Evolutionary conservation across 345 rosid genomes (phyloP), one percentile per base, ranked within the genome.

Genomic region (Reutealis trisperma): DNA sequence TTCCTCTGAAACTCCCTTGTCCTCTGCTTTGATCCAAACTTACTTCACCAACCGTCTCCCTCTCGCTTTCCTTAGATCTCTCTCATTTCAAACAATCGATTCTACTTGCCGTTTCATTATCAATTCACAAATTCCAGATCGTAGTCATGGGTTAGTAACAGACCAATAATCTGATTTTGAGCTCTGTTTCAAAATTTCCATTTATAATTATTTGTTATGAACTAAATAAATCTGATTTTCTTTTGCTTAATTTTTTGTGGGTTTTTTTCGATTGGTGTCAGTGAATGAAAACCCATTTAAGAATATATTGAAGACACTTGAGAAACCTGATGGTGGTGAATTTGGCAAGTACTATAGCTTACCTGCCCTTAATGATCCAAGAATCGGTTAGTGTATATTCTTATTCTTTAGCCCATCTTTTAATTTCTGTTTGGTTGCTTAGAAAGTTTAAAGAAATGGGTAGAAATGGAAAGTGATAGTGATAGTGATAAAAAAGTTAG

Each of bases 301-400:
- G 44, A 72, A 75, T 62, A 91, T 90, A 71, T 72, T 91, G 84
- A 90, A 80, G 87, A 76, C 91, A n/a, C 90, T 90, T 19, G 89
- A 92, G 91, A 88, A 82, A 73, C 88, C 90, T 12, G 89, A 79
- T 18, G 92, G 90, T 11, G 88, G 89, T 71, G 86, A 83, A 69
- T 90, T 87, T 77, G 96, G 96, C 57, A 82, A 72, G 75, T 92
- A 88, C 84, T 90, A 87, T 78, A 84, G 88, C 77, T 80, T 92
- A 84, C 88, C 89, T 55, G 89, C 91, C 79, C 96, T 92, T 75
- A 83, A 87, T 52, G 96, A 90, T 82, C 84, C 94, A 37, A 85
- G 96, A 76, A 85, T 90, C 74, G 96, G 94, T 90, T 21, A 70
- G 93, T 89, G 6, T 6, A 41, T 10, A 41, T 41, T 71, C 61